Evolutionary conservation across 2,329 filamentous ascomycete species (phyloP), one percentile per base, ranked within the genome.

Genomic region (Alternaria consortialis): DNA sequence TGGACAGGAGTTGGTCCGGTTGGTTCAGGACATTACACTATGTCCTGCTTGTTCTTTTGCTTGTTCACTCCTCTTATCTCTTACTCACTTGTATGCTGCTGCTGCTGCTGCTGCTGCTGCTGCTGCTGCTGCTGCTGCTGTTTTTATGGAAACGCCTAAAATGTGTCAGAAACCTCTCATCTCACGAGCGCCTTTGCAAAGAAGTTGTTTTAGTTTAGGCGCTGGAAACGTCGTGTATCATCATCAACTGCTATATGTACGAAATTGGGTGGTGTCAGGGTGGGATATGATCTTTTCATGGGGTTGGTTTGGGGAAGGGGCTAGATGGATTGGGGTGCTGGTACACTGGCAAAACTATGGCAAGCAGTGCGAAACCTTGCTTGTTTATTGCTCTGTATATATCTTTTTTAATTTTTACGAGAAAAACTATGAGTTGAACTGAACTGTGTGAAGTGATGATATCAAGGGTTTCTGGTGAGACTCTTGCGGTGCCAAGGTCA

Each of bases 221-320:
- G 69, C 69, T 71, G 70, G 68, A 67, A 58, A 67, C 70, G 70
- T 72, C 70, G 68, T 72, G 70, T 72, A 71, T 68, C 65, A 72
- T 69, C 63, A 65, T 58, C 58, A 40, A 40, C 17, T 72, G 67
- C 46, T 50, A 50, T 37, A 50, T 46, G 46, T 70, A 72, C 64
- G 67, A 64, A 66, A 58, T 46, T 42, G 66, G 46, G 46, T 15
- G 43, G 60, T 64, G 61, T 65, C 63, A 52, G 61, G 62, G 63
- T 53, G 57, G 58, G 61, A 53, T 56, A 27, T 3, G 20, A 39
- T 53, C 53, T 31, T 27, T 46, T 36, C 13, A 13, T 27, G n/a
- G 60, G 61, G 60, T 20, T 20, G 20, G 20, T 20, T 20, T 20
- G 20, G 20, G 20, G 20, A 20, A 20, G 57, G 40, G 57, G 42